phyloP scores from a whole-genome alignment of 75 land plant species.

The Adiantum capillusveneris region DNA sequence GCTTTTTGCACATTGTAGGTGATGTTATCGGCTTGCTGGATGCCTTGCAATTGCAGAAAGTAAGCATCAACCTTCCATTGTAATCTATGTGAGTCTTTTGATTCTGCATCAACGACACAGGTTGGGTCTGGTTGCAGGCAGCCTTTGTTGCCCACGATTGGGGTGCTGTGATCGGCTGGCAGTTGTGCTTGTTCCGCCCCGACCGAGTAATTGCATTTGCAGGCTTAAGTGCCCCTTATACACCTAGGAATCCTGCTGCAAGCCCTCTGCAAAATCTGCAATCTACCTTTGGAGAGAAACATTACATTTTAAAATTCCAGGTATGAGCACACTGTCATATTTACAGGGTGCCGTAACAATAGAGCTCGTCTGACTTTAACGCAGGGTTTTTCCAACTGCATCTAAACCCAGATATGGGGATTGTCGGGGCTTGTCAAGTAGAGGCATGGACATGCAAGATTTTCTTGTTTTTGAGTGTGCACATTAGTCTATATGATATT shows the following conservation, averaged over 20 bases:
- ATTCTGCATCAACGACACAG: background rate
- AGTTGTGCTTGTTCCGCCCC: constrained; percentile 32
- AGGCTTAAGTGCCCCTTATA: constrained; percentile 22
- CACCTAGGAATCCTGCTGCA: constrained; percentile 18
- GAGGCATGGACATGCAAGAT: background rate
- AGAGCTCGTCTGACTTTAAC: background rate
- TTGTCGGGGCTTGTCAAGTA: too few species aligned
- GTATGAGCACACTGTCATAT: constrained; percentile 5
- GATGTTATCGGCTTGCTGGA: constrained; percentile 41
- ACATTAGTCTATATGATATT: background rate
- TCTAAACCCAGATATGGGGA: too few species aligned
- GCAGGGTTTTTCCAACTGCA: background rate
- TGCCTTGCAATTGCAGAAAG: constrained; percentile 12
- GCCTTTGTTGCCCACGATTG: constrained; percentile 24
- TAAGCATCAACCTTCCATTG: background rate
- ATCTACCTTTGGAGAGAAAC: constrained; percentile 23
- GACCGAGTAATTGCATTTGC: constrained; percentile 31
- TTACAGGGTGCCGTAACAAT: background rate
- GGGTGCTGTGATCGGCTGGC: constrained; percentile 28
- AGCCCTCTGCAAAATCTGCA: constrained; percentile 15
- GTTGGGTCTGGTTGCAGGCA: constrained; percentile 4
- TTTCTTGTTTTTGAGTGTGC: background rate
- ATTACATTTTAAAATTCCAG: constrained; percentile 37
- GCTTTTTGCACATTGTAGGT: constrained; percentile 45
- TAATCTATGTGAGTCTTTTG: background rate